Evolutionary conservation across 1,284 basidiomycete genomes (phyloP).

Genomic region (Ustilago bromivora): DNA sequence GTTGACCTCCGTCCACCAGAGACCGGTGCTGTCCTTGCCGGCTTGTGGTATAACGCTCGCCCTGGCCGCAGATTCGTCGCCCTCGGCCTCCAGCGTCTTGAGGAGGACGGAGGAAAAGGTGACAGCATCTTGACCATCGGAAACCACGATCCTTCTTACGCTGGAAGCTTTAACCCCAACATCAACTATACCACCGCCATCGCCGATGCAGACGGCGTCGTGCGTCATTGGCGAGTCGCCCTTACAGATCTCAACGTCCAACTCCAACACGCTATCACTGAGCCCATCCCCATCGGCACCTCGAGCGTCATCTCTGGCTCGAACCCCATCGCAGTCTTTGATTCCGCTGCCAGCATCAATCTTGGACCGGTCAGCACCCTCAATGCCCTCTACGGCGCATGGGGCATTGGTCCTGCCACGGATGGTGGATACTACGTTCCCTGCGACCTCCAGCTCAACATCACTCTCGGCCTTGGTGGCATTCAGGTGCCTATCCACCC

Average conservation of each 20-base stretch:
- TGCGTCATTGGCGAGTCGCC: slow-evolving; percentile 54
- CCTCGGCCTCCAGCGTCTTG: slow-evolving; percentile 59
- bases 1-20: slow-evolving; percentile 27
- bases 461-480: slow-evolving; percentile 53
- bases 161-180: slow-evolving; percentile 30
- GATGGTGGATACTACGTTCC: slow-evolving; percentile 63
- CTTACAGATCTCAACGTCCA: slow-evolving; percentile 49
- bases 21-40: slow-evolving; percentile 57
- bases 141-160: slow-evolving; percentile 54
- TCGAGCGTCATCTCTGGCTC: slow-evolving; percentile 38
- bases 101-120: slow-evolving; percentile 60
- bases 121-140: slow-evolving; percentile 59
- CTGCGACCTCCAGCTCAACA: slow-evolving; percentile 57
- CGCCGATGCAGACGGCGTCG: slow-evolving; percentile 52
- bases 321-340: slow-evolving; percentile 54
- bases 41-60: slow-evolving; percentile 52
- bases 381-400: slow-evolving; percentile 63
- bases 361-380: slow-evolving; percentile 51
- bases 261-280: slow-evolving; percentile 38
- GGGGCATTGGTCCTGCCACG: slow-evolving; percentile 55
- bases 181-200: slow-evolving; percentile 48
- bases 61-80: slow-evolving; percentile 53
- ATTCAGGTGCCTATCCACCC: slow-evolving; percentile 59
- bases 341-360: slow-evolving; percentile 57
- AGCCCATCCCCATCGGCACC: slow-evolving; percentile 41